These are phyloP conservation scores for Elsinoe perseae DNA, from an alignment of 2,329 filamentous ascomycete genomes.

Conservation along the genomic window DNA sequence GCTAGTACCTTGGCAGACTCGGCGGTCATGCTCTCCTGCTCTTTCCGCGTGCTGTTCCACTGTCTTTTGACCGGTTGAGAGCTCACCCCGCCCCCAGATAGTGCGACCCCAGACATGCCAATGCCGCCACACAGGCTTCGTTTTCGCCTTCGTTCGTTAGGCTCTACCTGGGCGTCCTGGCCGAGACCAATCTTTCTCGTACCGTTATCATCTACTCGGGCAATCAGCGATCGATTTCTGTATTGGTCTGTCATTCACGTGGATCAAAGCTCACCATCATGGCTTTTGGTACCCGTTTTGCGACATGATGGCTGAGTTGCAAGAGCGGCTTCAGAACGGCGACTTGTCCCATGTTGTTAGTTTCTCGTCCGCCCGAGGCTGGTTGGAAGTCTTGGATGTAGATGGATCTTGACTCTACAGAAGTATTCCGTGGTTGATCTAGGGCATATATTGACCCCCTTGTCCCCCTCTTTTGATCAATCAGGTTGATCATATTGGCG, in stretches of 20 bases:
- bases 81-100: conserved; percentile 8
- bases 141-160: conserved; percentile 6
- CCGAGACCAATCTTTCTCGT: conserved; percentile 3
- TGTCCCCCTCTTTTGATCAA: not conserved
- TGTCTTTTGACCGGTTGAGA: not conserved
- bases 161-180: conserved; percentile 4
- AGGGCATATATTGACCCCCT: conserved; percentile 8
- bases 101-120: conserved; percentile 9
- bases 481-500: not conserved
- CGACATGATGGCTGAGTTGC: not conserved
- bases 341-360: conserved; percentile 2
- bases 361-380: not conserved
- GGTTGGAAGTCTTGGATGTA: not conserved
- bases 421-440: not conserved
- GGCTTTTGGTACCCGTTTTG: conserved; percentile 4
- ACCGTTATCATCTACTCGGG: not conserved
- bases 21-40: not conserved
- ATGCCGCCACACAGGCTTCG: not conserved
- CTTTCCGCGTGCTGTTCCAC: conserved; percentile 1
- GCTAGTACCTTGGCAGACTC: conserved; percentile 3
- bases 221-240: conserved; percentile 8
- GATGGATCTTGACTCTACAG: not conserved
- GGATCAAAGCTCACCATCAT: not conserved
- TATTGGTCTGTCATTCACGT: not conserved
- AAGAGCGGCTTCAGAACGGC: not conserved